Evolutionary conservation across 176 grass and related monocot genomes (phyloP).

Genomic region (Otatea glauca): DNA sequence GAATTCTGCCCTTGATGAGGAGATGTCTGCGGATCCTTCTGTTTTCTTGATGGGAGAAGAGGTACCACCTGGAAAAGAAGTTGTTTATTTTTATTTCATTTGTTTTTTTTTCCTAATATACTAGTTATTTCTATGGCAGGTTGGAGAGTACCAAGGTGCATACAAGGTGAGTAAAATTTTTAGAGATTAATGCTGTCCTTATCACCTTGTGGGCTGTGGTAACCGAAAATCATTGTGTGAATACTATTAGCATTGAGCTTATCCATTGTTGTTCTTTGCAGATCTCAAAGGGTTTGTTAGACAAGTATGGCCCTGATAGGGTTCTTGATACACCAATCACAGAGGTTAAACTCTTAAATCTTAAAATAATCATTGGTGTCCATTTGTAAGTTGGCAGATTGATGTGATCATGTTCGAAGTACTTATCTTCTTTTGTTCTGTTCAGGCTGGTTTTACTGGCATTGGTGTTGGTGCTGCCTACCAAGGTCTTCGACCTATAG

Average conservation of each 20-base stretch:
- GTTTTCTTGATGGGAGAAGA: constrained; percentile 98
- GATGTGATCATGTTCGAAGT: neutral
- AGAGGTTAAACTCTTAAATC: constrained; percentile 54
- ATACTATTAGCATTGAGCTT: constrained; percentile 26
- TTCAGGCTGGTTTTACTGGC: constrained; percentile 96
- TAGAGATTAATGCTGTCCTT: constrained; percentile 2
- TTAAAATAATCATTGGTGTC: neutral
- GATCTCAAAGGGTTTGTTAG: constrained; percentile 95
- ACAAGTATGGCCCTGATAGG: constrained; percentile 98
- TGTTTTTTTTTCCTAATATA: constrained; percentile 32
- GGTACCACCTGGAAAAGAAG: constrained; percentile 35
- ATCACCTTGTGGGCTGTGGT: neutral
- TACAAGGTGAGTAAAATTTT: constrained; percentile 74
- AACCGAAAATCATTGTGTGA: neutral
- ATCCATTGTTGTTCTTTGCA: constrained; percentile 39
- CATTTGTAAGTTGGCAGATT: constrained; percentile 5
- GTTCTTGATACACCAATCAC: constrained; percentile 99
- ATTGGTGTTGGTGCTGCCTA: constrained; percentile 97
- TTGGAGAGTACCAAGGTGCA: constrained; percentile 96
- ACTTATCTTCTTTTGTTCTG: constrained; percentile 12
- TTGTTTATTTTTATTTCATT: neutral
- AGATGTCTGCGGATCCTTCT: constrained; percentile 90
- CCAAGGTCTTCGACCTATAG: constrained; percentile 85
- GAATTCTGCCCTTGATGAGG: constrained; percentile 84
- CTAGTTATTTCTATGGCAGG: constrained; percentile 49